phyloP scores from a whole-genome alignment of 257 asterid genomes.

The Avicennia marina region DNA sequence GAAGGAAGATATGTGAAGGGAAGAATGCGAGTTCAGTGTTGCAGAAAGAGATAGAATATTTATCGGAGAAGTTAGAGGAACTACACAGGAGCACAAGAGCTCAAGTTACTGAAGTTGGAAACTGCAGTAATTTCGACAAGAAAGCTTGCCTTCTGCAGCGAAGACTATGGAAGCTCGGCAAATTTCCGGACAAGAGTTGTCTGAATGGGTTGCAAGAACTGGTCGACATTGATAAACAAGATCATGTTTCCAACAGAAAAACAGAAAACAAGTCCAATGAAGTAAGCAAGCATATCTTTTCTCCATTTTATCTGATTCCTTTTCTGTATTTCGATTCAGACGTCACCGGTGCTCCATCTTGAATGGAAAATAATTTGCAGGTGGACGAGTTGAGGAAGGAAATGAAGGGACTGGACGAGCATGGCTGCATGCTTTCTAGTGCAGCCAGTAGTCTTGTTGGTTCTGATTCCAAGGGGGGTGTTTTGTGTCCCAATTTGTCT shows the following conservation, averaged over 20 bases:
- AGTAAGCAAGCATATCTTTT: slow-evolving; percentile 29
- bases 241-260: slow-evolving; percentile 15
- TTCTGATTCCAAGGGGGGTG: slow-evolving; percentile 57
- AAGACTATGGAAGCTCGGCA: slow-evolving; percentile 47
- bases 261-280: slow-evolving; percentile 21
- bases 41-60: slow-evolving; percentile 66
- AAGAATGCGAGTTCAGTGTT: slow-evolving; percentile 39
- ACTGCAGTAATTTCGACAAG: slow-evolving; percentile 57
- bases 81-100: slow-evolving; percentile 35
- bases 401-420: slow-evolving; percentile 56
- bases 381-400: slow-evolving; percentile 33
- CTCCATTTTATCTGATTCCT: not conserved
- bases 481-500: slow-evolving; percentile 28
- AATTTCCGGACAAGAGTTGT: slow-evolving; percentile 23
- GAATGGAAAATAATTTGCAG: slow-evolving; percentile 20
- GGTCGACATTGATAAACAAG: slow-evolving; percentile 21
- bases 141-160: slow-evolving; percentile 52
- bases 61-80: slow-evolving; percentile 48
- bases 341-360: not conserved
- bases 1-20: slow-evolving; percentile 52
- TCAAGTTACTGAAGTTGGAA: slow-evolving; percentile 25
- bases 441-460: slow-evolving; percentile 47
- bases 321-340: not conserved
- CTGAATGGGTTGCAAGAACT: slow-evolving; percentile 24
- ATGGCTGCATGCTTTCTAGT: slow-evolving; percentile 34